Base-by-base conservation (phyloP, 345 rosid genomes). In the Melastoma malabathricum region DNA sequence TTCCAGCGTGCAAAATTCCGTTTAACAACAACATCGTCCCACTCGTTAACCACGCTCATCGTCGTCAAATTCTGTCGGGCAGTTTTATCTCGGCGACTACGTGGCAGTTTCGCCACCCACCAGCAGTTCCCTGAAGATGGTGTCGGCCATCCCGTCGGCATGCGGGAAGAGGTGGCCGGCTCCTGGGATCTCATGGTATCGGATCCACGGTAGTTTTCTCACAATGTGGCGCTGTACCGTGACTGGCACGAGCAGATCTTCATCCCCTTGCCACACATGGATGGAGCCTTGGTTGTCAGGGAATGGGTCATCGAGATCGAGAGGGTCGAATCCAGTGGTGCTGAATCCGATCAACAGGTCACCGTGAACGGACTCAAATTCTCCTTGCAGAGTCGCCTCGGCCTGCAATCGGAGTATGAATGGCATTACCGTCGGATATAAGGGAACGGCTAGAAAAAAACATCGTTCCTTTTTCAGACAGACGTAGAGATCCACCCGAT, bases 221-320 rank as follows among this genome's bases (percentile, higher is more conserved):
- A 44, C 51, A 13, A 62, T 62, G 56, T 25, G 56, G 27, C 61
- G 57, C 58, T 62, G 66, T 45, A 55, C 22, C 3, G 22, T 38
- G 3, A 51, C 57, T 4, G 66, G 66, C 38, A 56, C 66, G 9
- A 56, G 20, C 57, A 23, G 14, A 23, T 62, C 66, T 10, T 62
- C 61, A 13, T 56, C 61, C 46, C 66, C 66, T 43, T 62, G 66
- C 61, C 66, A 62, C 8, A 62, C 14, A 17, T 62, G 66, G 15
- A 62, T 50, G 12, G 55, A 50, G 34, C 61, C 60, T 62, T 62
- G 57, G 51, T 56, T 56, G 51, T 56, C 46, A 14, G 61, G 61
- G 55, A 62, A 56, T 0, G 66, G 66, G 56, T 15, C 57, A 38
- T 62, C 46, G 1, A 62, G 43, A 34, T 51, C 61, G 45, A 62